Base-by-base conservation (phyloP, 179 eudicot species). In the Patellifolia procumbens region DNA sequence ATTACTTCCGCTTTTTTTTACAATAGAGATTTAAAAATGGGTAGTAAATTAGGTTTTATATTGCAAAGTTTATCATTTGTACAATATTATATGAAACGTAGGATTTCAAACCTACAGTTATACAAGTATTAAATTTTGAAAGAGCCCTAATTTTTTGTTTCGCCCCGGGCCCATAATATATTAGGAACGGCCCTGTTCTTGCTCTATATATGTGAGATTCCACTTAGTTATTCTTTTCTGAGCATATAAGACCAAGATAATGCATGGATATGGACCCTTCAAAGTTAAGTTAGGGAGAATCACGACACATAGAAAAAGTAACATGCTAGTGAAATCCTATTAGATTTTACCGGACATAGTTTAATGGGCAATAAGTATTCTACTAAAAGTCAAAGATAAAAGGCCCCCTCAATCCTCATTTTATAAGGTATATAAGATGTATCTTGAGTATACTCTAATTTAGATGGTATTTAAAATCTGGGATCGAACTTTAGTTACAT, bases 211-310 rank as follows among this genome's bases (percentile, higher is more conserved):
- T 70, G 45, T 51, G 61, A 59, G 24, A 48, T 70, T 70, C 60
- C 28, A 68, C 34, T 15, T 19, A 5, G 20, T 64, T 17, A 2
- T 29, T 31, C 7, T 62, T 34, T 31, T 31, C 16, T 29, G 7
- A 24, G 13, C 20, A 22, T 15, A 68, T 45, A 46, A 24, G 55
- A 15, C 16, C 12, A 72, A 52, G 63, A 72, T 32, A 72, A 72
- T 72, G 75, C 63, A 72, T n/a, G 49, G 55, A 68, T 24, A 55
- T 72, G 74, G 63, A 51, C 74, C 62, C 62, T 53, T 31, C n/a
- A 48, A 32, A 70, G 60, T 48, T 3, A 31, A 31, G 60, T 71
- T 55, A 55, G 35, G 34, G 64, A 72, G 75, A 72, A 72, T 72
- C 75, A 5, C 12, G 55, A 46, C 61, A 72, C 5, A 35, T 35